Evolutionary conservation across 306 rosid genomes (phyloP), one percentile per base, ranked within the genome.

Genomic region (Lagenaria siceraria): DNA sequence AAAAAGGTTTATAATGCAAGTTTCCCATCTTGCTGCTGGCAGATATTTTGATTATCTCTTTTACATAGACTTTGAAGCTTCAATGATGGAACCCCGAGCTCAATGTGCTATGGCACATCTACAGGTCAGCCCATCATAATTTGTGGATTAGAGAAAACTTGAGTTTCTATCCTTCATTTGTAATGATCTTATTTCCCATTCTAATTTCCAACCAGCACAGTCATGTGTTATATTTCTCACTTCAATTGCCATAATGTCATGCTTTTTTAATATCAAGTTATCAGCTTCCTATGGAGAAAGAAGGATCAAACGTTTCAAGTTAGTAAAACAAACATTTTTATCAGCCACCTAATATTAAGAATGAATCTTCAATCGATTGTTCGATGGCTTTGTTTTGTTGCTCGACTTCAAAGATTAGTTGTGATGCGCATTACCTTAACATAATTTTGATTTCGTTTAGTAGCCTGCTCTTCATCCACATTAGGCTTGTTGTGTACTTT

Each of bases 41-140:
- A 93, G 98, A 85, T 89, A 88, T 69, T 93, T 93, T 42, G 97
- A 93, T 84, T 91, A 89, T 87, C 90, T 91, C 65, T 93, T 93
- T 81, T 91, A 88, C 83, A 85, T 91, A 17, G 98, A 93, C 80
- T 87, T 93, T 81, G 96, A 93, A 83, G 98, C 97, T 74, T 93
- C 97, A 2, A 87, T 93, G 97, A 93, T 95, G 31, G 97, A 93
- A 76, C 85, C 92, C 27, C 93, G 93, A 8, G 90, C 96, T 51
- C 98, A 91, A 77, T 77, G 72, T 82, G 97, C 97, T 80, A 79
- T 93, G 83, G 89, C 80, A 74, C 92, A 91, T 77, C 82, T 93
- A 81, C 96, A 91, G 98, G 97, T 93, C 29, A 55, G 87, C 66
- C 70, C 76, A 55, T 33, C 65, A 40, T 21, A 62, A 48, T 74